Percentiles rank a stretch among this genome's conserved stretches.
Evolutionary conservation across 306 rosid genomes (phyloP).

Genomic region (Quillaja saponaria): DNA sequence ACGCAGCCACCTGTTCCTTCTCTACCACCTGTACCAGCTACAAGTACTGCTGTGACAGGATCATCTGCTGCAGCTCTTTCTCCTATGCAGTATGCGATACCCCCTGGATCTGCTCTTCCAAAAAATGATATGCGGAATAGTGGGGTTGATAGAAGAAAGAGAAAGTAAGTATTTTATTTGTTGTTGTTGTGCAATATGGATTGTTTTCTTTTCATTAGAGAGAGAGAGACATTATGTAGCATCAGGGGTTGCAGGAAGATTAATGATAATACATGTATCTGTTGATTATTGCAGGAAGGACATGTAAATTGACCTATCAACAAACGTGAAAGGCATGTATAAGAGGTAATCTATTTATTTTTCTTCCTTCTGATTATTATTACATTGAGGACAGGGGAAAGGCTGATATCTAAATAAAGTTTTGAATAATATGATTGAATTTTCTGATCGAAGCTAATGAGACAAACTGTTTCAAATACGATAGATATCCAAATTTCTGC

Average conservation of each 20-base stretch:
- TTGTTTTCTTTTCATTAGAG: neutral
- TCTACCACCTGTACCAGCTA: constrained; percentile 55
- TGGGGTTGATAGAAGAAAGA: constrained; percentile 77
- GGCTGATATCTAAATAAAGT: neutral
- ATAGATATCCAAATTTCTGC: no score
- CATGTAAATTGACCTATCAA: constrained; percentile 30
- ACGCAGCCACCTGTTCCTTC: constrained; percentile 53
- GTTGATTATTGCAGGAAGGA: constrained; percentile 50
- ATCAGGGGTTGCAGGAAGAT: constrained; percentile 15
- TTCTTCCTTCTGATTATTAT: neutral
- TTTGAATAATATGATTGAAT: constrained; percentile 3
- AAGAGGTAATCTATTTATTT: neutral
- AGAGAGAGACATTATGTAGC: neutral
- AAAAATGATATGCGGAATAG: constrained; percentile 75
- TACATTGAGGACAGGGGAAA: no score
- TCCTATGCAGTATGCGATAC: constrained; percentile 72
- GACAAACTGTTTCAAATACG: no score
- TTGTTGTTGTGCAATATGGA: neutral
- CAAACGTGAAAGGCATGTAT: neutral
- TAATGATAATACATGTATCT: constrained; percentile 16
- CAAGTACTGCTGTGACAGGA: constrained; percentile 45
- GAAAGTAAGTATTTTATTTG: constrained; percentile 50
- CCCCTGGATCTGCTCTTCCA: constrained; percentile 58
- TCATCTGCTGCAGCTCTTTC: constrained; percentile 64
- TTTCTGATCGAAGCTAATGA: neutral